A percentile compares a stretch with the other conserved stretches of the same genome.
These are phyloP conservation scores for Ajuga reptans DNA, from an alignment of 305 asterid genomes.

Conservation along the genomic window DNA sequence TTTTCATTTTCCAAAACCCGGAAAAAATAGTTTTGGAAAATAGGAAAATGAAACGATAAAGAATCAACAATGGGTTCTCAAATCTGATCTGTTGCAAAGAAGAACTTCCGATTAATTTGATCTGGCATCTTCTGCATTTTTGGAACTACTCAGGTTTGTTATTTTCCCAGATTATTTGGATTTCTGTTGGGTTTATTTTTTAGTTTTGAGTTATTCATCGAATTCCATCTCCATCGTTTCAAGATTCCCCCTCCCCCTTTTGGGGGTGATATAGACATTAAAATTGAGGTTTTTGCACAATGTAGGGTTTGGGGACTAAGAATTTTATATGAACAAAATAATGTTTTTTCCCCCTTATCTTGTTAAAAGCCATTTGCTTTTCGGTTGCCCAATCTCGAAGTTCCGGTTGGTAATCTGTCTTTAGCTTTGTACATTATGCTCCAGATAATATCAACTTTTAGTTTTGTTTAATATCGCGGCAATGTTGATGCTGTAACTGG, in stretches of 20 bases:
- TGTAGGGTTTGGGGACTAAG: conserved; percentile 24
- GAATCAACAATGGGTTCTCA: not conserved
- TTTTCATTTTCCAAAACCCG: conserved; percentile 18
- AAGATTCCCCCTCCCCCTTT: not conserved
- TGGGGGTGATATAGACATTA: not conserved
- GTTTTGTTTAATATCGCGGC: not conserved
- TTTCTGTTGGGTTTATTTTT: conserved; percentile 29
- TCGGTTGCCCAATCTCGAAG: not conserved
- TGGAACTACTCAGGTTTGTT: conserved; percentile 36
- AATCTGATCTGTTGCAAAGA: conserved; percentile 23
- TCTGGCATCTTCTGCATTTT: conserved; percentile 22
- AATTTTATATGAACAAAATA: not conserved
- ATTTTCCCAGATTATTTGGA: not conserved
- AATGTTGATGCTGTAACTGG: conserved; percentile 4
- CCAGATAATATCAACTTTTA: not conserved
- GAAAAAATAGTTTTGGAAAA: not conserved
- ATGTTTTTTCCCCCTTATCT: not conserved
- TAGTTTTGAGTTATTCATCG: conserved; percentile 8
- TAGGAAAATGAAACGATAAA: not conserved
- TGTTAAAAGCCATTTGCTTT: not conserved
- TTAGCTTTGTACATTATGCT: conserved; percentile 9
- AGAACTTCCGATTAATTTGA: conserved; percentile 22
- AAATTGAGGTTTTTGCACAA: conserved; percentile 17
- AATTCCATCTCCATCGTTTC: not conserved
- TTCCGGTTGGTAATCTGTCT: not conserved